Conservation (phyloP, 768 basidiomycete species). For the Imleria badia region DNA sequence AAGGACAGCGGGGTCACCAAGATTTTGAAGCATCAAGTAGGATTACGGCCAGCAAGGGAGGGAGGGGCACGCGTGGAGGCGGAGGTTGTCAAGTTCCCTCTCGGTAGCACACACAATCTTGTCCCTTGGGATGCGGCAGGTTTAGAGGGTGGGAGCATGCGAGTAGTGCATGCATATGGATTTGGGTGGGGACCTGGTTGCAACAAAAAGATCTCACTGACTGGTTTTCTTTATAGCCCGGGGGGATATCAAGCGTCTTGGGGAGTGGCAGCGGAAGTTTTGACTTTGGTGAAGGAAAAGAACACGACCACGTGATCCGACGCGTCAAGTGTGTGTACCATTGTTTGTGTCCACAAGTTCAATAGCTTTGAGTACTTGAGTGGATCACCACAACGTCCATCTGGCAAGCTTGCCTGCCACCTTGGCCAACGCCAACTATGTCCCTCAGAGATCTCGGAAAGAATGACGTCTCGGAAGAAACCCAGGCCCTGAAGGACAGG, state of each 20-base stretch:
- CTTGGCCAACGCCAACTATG: conserved; percentile 27
- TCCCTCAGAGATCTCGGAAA: conserved; percentile 40
- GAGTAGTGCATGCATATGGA: conserved; percentile 59
- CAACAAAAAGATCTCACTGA: background rate
- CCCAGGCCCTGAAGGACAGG: conserved; percentile 36
- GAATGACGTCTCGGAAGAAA: conserved; percentile 40
- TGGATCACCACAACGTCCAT: conserved; percentile 4
- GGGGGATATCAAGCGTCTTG: conserved; percentile 43
- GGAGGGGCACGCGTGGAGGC: conserved; percentile 58
- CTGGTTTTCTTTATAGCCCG: conserved; percentile 22
- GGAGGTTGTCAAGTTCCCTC: conserved; percentile 41
- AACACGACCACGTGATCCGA: conserved; percentile 34
- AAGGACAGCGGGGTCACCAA: conserved; percentile 35
- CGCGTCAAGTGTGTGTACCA: conserved; percentile 28
- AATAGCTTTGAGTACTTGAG: background rate
- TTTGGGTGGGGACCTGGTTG: conserved; percentile 42
- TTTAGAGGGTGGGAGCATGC: conserved; percentile 24
- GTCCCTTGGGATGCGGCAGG: conserved; percentile 17
- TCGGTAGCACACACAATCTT: conserved; percentile 18
- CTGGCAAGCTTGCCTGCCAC: conserved; percentile 21
- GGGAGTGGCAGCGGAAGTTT: conserved; percentile 44
- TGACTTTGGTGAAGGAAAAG: conserved; percentile 24
- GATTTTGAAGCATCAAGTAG: conserved; percentile 55
- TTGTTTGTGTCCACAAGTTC: conserved; percentile 27
- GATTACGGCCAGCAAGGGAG: conserved; percentile 53